A percentile compares a stretch with the other conserved stretches of the same genome.
phyloP scores from a whole-genome alignment of 2,329 filamentous ascomycete species.

The Eutypella sp. region DNA sequence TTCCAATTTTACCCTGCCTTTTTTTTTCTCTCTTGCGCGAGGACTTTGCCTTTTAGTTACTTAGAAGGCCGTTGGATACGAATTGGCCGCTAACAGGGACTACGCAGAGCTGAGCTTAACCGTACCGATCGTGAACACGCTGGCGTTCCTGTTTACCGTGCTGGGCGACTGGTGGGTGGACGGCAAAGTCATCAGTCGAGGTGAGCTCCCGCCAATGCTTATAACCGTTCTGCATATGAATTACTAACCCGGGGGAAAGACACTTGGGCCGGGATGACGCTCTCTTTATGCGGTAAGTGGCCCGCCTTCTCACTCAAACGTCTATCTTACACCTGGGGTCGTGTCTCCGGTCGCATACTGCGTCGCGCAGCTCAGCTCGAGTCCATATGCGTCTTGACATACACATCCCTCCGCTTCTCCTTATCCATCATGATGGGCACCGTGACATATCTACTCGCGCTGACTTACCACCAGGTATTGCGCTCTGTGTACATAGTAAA shows the following conservation, averaged over 20 bases:
- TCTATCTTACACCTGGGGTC: too few relatives aligned
- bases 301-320: too few relatives aligned
- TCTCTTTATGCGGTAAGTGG: slow-evolving; percentile 18
- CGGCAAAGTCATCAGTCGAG: slow-evolving; percentile 78
- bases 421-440: too few relatives aligned
- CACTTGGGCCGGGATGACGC: slow-evolving; percentile 25
- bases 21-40: slow-evolving; percentile 5
- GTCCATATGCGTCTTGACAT: too few relatives aligned
- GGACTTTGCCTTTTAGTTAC: slow-evolving; percentile 3
- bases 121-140: slow-evolving; percentile 88
- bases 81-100: slow-evolving; percentile 1
- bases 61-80: neutral
- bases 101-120: slow-evolving; percentile 78
- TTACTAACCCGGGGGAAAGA: slow-evolving; percentile 14
- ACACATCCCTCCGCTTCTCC: too few relatives aligned
- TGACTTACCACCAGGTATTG: slow-evolving; percentile 11
- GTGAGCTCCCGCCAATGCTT: slow-evolving; percentile 42
- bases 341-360: too few relatives aligned
- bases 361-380: too few relatives aligned
- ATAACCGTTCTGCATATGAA: neutral
- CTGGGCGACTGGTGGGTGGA: slow-evolving; percentile 94
- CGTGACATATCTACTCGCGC: neutral
- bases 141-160: slow-evolving; percentile 95
- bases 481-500: slow-evolving; percentile 26
- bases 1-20: too few relatives aligned